A percentile compares a stretch with the other conserved stretches of the same genome.
Evolutionary conservation across 2,329 filamentous ascomycete genomes (phyloP).

Genomic region (Pleurostoma richardsiae): DNA sequence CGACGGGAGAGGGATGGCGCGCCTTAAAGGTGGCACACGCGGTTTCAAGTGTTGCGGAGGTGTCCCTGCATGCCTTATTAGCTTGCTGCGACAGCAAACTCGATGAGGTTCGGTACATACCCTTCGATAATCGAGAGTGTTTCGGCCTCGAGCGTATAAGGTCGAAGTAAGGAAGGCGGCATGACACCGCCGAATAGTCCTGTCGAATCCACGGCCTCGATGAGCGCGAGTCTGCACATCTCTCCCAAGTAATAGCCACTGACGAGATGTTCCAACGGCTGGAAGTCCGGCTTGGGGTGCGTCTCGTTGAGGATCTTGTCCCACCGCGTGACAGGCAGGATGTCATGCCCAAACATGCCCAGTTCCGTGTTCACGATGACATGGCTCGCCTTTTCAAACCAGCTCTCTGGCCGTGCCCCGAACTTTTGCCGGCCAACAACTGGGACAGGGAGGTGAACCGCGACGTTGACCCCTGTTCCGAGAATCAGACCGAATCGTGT

Average conservation of each 20-base stretch:
- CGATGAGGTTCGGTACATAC: conserved; percentile 31
- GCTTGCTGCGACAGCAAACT: not conserved
- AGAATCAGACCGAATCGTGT: conserved; percentile 62
- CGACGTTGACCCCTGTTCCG: conserved; percentile 63
- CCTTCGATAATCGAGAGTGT: conserved; percentile 52
- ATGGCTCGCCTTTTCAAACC: conserved; percentile 54
- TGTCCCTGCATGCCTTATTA: conserved; percentile 30
- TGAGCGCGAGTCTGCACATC: conserved; percentile 50
- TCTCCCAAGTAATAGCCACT: conserved; percentile 65
- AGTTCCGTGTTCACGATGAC: conserved; percentile 65
- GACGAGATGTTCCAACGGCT: conserved; percentile 58
- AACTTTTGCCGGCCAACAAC: conserved; percentile 52
- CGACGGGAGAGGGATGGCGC: conserved; percentile 40
- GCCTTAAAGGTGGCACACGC: conserved; percentile 44
- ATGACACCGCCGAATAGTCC: conserved; percentile 52
- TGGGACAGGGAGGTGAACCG: conserved; percentile 56
- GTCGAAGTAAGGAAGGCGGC: conserved; percentile 43
- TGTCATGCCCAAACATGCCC: conserved; percentile 58
- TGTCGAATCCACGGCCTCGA: conserved; percentile 52
- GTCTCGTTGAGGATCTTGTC: conserved; percentile 46
- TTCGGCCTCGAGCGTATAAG: conserved; percentile 57
- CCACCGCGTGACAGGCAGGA: conserved; percentile 58
- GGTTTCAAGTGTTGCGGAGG: conserved; percentile 31
- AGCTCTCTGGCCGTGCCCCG: conserved; percentile 45
- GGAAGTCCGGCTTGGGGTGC: conserved; percentile 54